Conservation (phyloP, 768 basidiomycete genomes). For the Leccinum uliginosum region DNA sequence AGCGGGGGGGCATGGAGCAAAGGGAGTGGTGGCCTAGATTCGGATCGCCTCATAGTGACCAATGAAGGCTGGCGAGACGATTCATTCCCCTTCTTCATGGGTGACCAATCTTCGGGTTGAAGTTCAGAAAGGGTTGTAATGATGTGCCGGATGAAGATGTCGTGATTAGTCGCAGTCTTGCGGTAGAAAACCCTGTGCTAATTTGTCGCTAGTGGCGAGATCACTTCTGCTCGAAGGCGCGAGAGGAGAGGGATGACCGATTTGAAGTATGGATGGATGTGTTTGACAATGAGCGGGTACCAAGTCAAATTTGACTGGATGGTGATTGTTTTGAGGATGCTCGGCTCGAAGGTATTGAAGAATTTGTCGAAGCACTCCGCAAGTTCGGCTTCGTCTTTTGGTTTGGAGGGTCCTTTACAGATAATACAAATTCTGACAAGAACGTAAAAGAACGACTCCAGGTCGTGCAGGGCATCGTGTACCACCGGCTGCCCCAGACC, state of each 20-base stretch:
- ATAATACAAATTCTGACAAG: background rate
- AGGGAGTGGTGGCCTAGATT: background rate
- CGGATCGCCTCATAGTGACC: background rate
- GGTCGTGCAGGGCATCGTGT: background rate
- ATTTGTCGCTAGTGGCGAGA: background rate
- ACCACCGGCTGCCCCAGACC: conserved; percentile 1
- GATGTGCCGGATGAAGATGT: background rate
- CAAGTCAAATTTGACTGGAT: background rate
- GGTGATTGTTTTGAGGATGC: background rate
- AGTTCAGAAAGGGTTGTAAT: background rate
- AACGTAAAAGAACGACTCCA: too few species aligned
- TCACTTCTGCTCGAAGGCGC: background rate
- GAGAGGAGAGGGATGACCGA: background rate
- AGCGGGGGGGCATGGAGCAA: background rate
- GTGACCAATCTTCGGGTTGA: background rate
- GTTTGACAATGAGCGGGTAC: background rate
- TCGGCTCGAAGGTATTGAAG: conserved; percentile 2
- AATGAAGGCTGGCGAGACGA: background rate
- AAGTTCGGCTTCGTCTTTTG: background rate
- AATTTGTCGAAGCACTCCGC: conserved; percentile 3
- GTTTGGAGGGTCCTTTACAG: background rate
- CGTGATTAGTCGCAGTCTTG: background rate
- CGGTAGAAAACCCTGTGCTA: background rate
- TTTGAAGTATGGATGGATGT: too few species aligned
- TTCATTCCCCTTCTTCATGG: too few species aligned